Base-by-base conservation (phyloP, 2,329 filamentous ascomycete species). In the Aspergillus awamori region DNA sequence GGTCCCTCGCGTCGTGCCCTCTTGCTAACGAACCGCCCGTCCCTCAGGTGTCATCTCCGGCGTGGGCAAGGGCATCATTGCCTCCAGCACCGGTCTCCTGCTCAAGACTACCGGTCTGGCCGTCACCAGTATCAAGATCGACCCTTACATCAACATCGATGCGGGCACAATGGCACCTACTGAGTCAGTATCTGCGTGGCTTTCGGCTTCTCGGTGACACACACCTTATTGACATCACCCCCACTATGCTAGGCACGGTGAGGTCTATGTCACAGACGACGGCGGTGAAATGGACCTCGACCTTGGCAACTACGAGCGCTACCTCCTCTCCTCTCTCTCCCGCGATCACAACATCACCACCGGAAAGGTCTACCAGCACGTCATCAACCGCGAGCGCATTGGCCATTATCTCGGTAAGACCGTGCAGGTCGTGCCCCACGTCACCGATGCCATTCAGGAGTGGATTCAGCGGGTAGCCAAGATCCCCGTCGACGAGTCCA, bases 321-420 rank as follows among this genome's bases (percentile, higher is more conserved):
- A 96, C 74, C 87, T 97, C 58, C 89, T 89, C 72, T 89, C 94
- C 66, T 91, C 89, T 58, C 84, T 98, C 63, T 92, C 87, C 8
- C 84, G 89, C 63, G 93, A 97, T 69, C 92, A 94, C 82, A 98
- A 98, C 79, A 96, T 99, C 78, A 99, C 95, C 3, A 97, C 94
- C 5, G 95, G 95, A 74, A 97, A 98, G 82, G 92, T 98, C 69
- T 98, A 97, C 80, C 85, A 92, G 72, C 87, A 90, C 70, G 93
- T 97, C 57, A 93, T 97, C 70, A 87, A 93, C 72, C 87, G 86
- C 63, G 87, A 90, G 78, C 81, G 88, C 66, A 79, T 80, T 64
- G 88, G 87, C 58, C 89, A 95, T 74, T 98, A 97, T 71, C 85
- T 98, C 11, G 94, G 94, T 67, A 88, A 90, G 76, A 93, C 93